Base-by-base conservation (phyloP, 2,329 filamentous ascomycete genomes). In the Epichloe festucae region DNA sequence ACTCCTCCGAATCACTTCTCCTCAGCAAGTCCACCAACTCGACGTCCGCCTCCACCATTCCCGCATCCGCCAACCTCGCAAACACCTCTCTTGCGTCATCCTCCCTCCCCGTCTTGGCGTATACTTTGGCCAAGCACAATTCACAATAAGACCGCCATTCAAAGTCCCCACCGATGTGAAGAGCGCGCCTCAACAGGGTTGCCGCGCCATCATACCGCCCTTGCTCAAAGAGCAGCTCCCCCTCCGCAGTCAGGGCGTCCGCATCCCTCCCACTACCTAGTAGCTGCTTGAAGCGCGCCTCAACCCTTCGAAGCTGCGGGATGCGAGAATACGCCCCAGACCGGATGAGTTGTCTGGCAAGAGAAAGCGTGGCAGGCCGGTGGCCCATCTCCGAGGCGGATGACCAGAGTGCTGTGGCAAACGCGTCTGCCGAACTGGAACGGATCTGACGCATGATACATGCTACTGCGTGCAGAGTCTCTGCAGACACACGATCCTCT, bases 171-270 rank as follows among this genome's bases (percentile, higher is more conserved):
- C 45, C 44, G 1, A 58, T 36, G 4, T 42, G 49, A 12, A 67
- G 58, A 4, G 66, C 66, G 31, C 56, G 56, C 36, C 58, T 52
- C 11, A 66, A 51, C 4, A 55, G 44, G 15, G 48, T 49, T 23
- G 53, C 54, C 4, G 64, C 61, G 8, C 56, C 58, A 1, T 53
- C 51, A 49, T 59, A 61, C 36, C 57, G 60, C 5, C 58, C 60
- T 40, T 58, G 54, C 27, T 48, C 45, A 46, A 58, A 59, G 12
- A 65, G 60, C 27, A 57, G 27, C 49, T 64, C 60, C 15, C 69
- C 69, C 42, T 69, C 61, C 8, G 62, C 57, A 4, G 64, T 62
- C 21, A 70, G 57, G 35, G 67, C 69, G 44, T 71, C 59, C 3
- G 66, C 58, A 39, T 71, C 60, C n/a, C 56, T 59, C 27, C 59